These are phyloP conservation scores for Mycogone perniciosa DNA, from an alignment of 2,329 filamentous ascomycete species.

Conservation along the genomic window DNA sequence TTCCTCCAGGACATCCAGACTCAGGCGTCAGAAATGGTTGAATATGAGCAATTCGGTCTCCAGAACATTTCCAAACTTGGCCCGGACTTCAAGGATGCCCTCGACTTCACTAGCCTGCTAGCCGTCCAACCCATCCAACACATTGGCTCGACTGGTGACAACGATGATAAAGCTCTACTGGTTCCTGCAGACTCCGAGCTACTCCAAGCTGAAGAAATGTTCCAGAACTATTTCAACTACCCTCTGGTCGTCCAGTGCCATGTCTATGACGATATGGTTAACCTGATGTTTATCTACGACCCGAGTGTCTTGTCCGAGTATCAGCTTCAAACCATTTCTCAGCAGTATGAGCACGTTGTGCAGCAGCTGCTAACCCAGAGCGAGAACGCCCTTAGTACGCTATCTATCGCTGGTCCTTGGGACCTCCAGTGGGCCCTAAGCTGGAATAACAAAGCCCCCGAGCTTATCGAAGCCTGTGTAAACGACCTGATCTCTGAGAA, in stretches of 20 bases:
- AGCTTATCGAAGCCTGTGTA: neutral
- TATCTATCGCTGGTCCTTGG: slow-evolving; percentile 2
- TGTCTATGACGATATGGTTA: slow-evolving; percentile 2
- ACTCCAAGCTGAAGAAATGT: neutral
- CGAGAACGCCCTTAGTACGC: neutral
- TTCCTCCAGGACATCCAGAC: slow-evolving; percentile 18
- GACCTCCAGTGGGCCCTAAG: neutral
- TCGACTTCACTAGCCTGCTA: slow-evolving; percentile 7
- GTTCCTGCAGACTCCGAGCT: neutral
- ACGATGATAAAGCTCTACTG: neutral
- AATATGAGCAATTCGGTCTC: slow-evolving; percentile 22
- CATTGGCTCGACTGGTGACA: neutral
- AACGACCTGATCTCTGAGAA: neutral
- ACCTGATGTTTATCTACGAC: slow-evolving; percentile 3
- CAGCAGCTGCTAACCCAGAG: neutral
- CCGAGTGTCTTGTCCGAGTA: neutral
- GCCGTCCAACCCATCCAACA: slow-evolving; percentile 10
- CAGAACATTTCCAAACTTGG: slow-evolving; percentile 20
- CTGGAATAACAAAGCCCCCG: neutral
- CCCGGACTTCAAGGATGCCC: slow-evolving; percentile 7
- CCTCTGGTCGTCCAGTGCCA: slow-evolving; percentile 5
- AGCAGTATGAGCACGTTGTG: slow-evolving; percentile 2
- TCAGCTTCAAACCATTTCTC: neutral
- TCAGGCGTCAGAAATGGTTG: slow-evolving; percentile 18
- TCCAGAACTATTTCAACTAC: slow-evolving; percentile 7